Conservation (phyloP, 2,329 filamentous ascomycete species). For the Neocucurbitaria cava region DNA sequence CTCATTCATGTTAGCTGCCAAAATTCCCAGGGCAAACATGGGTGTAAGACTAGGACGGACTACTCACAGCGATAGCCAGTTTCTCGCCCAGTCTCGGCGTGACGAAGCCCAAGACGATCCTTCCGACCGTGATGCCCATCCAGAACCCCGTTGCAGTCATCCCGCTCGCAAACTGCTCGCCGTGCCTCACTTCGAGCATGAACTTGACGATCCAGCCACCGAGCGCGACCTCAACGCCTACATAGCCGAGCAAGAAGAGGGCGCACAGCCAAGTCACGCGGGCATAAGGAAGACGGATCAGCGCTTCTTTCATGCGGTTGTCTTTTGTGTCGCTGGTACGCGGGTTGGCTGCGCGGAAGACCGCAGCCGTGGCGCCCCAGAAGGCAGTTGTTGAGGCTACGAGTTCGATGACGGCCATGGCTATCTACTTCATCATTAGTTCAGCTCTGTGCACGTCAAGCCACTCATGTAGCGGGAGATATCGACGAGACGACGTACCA, state of each 20-base stretch:
- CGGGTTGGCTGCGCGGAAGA: constrained; percentile 62
- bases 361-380: constrained; percentile 66
- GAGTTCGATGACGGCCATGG: constrained; percentile 64
- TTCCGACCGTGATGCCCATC: constrained; percentile 79
- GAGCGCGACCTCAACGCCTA: constrained; percentile 77
- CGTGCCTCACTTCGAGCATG: constrained; percentile 79
- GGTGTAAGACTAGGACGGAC: too few species aligned
- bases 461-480: neutral
- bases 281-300: constrained; percentile 55
- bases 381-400: constrained; percentile 63
- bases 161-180: constrained; percentile 73
- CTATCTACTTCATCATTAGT: constrained; percentile 52
- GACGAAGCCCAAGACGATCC: constrained; percentile 76
- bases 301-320: constrained; percentile 59
- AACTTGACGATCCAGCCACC: constrained; percentile 83
- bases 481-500: constrained; percentile 59
- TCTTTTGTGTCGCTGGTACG: constrained; percentile 53
- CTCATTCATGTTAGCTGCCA: neutral
- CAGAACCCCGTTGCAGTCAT: constrained; percentile 83
- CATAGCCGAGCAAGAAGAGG: constrained; percentile 78
- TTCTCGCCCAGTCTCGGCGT: constrained; percentile 78
- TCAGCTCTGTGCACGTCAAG: neutral
- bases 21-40: too few species aligned
- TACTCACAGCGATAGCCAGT: constrained; percentile 54
- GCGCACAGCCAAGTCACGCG: constrained; percentile 76